Base-by-base conservation (phyloP, 495 filamentous ascomycete genomes). In the Aspergillus sclerotiicarbonarius region DNA sequence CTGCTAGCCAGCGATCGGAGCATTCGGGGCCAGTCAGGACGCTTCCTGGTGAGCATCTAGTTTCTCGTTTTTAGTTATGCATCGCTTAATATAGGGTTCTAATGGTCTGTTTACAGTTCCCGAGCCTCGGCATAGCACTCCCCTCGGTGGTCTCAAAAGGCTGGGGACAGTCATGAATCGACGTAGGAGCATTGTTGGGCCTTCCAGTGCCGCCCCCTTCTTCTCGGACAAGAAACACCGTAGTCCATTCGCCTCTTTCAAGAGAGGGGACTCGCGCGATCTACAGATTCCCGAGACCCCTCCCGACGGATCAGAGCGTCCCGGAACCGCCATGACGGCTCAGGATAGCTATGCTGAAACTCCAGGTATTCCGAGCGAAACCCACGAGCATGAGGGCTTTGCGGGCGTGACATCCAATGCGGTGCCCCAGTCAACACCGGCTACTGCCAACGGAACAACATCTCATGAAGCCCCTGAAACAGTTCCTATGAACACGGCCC, bases 161-260 rank as follows among this genome's bases (percentile, higher is more conserved):
- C 79, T 93, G 39, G 90, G 90, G 7, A 93, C 90, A n/a, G 90
- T 93, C 69, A 83, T 93, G 64, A 85, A 85, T 44, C 76, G 87
- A 12, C 76, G 87, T 59, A 77, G 77, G 64, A 79, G 78, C 43
- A 63, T 78, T 43, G 74, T 75, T 12, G 60, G 70, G 33, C 69
- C 73, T 19, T 69, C 73, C 33, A 65, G 66, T 15, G 62, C 63
- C 51, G 59, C 58, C 18, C 49, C 61, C 0, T 68, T 72, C 53
- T 76, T 78, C 16, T 64, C 78, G 45, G 81, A 84, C 7, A 84
- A 82, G 62, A 80, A 79, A 55, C 62, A 66, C 41, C 73, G 75
- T 18, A 72, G 70, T 48, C 74, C 75, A 19, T 82, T 85, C 61
- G 62, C 72, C 13, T 71, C 81, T 0, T 87, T 88, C 66, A 80